These are phyloP conservation scores for Cymbidium sinense DNA, from an alignment of 106 monocot species.

Conservation along the genomic window DNA sequence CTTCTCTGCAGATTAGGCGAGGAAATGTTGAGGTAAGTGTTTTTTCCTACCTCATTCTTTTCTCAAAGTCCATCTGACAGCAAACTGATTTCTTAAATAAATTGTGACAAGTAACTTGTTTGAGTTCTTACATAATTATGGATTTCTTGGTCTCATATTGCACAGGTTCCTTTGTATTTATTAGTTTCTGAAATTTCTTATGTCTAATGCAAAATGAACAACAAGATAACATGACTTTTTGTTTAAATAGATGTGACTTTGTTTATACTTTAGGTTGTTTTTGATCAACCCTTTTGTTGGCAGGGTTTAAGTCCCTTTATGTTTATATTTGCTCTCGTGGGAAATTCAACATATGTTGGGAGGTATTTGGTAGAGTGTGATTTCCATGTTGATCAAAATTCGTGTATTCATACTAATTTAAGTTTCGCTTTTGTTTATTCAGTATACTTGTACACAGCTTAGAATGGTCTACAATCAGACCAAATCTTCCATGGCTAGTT, in stretches of 20 bases:
- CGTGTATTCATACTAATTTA: background rate
- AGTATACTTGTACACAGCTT: constrained; percentile 77
- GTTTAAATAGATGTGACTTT: background rate
- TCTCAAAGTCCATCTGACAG: background rate
- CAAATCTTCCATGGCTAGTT: constrained; percentile 81
- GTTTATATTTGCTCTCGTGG: constrained; percentile 76
- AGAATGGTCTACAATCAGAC: constrained; percentile 61
- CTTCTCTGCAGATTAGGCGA: constrained; percentile 62
- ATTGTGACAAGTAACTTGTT: too few species aligned
- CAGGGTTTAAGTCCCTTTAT: constrained; percentile 84
- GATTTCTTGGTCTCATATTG: too few species aligned
- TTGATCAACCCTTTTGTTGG: constrained; percentile 3
- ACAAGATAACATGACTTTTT: background rate
- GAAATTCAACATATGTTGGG: constrained; percentile 84
- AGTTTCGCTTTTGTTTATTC: constrained; percentile 4
- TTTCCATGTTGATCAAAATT: background rate
- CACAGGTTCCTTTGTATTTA: background rate
- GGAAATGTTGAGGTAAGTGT: constrained; percentile 71
- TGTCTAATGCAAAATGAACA: background rate
- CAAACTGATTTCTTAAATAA: background rate
- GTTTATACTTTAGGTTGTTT: background rate
- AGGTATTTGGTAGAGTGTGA: constrained; percentile 37
- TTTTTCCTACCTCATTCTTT: constrained; percentile 1
- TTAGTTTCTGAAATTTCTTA: background rate
- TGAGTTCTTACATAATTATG: too few species aligned